Base-by-base conservation (phyloP, 805 yeast genomes). In the Metschnikowia orientalis region DNA sequence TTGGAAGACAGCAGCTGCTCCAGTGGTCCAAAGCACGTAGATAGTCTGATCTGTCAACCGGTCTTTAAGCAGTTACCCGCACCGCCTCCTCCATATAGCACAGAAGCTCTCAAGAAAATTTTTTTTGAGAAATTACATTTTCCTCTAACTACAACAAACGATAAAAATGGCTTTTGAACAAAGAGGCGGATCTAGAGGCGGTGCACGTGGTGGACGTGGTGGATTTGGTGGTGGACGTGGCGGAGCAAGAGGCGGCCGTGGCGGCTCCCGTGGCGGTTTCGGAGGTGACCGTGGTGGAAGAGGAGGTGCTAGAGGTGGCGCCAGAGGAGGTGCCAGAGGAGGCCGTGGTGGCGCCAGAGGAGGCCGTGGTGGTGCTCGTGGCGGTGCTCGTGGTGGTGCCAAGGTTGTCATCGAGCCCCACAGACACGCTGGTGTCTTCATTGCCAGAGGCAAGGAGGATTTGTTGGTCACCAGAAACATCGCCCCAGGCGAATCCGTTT, bases 391-490 rank as follows among this genome's bases (percentile, higher is more conserved):
- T 47, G 92, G 90, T 54, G 95, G 94, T 62, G 95, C 96, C 54
- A 92, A 84, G 74, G 97, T 90, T 51, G 86, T 90, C 57, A 82
- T 90, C 52, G 98, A 92, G 72, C 97, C 97, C 54, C 98, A 92
- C 70, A 84, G 96, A 73, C 97, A 92, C 62, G 95, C 89, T 35
- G 98, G 94, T 79, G 96, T 92, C 50, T 92, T 79, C 80, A 90
- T 92, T 67, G 98, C 97, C 63, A 87, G 97, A 73, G 98, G 98
- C 67, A 92, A 92, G 69, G 98, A 92, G 74, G 98, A 92, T 78
- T 77, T 92, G 61, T 76, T 92, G 56, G 95, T 92, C 45, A 92
- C 98, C 56, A 90, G 84, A 73, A 92, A 92, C 75, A 69, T 82
- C 60, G 95, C 96, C 28, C 97, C 98, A 56, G 98, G 98, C 67